Evolutionary conservation across 2,329 filamentous ascomycete species (phyloP).

Genomic region (Colletotrichum sp.): DNA sequence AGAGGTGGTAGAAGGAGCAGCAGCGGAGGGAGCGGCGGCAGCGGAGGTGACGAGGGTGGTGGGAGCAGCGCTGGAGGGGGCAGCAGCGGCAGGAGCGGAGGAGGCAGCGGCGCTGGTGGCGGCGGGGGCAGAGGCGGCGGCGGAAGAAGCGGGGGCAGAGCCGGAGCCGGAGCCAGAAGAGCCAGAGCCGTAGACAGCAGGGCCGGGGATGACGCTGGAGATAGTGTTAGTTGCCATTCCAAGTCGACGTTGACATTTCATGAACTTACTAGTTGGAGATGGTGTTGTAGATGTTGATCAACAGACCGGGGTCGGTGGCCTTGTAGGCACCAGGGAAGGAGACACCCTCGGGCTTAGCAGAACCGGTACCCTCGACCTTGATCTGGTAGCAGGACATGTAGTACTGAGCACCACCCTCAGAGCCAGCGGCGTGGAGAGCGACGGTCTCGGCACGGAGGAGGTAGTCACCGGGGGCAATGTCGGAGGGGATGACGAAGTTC

Average conservation of each 20-base stretch:
- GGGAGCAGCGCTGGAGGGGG: neutral
- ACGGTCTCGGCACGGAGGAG: slow-evolving; percentile 60
- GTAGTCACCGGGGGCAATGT: slow-evolving; percentile 56
- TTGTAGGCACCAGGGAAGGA: slow-evolving; percentile 22
- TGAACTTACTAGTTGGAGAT: slow-evolving; percentile 9
- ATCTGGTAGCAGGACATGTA: slow-evolving; percentile 37
- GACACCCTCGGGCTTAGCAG: slow-evolving; percentile 26
- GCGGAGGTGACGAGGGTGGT: neutral
- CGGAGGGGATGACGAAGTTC: slow-evolving; percentile 41
- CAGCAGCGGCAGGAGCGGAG: neutral
- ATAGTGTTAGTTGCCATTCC: neutral
- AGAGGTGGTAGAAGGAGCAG: neutral
- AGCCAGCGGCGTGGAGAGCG: slow-evolving; percentile 50
- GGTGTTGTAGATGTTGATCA: slow-evolving; percentile 43
- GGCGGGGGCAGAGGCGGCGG: neutral
- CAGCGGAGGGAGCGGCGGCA: neutral
- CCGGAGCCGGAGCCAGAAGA: slow-evolving; percentile 23
- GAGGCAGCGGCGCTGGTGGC: neutral
- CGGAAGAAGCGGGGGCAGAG: neutral
- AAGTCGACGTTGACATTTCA: neutral
- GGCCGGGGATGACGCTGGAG: slow-evolving; percentile 16
- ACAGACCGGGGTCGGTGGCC: slow-evolving; percentile 46
- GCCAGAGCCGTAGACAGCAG: slow-evolving; percentile 20
- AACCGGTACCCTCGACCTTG: slow-evolving; percentile 28
- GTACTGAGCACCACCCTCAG: slow-evolving; percentile 42